Evolutionary conservation across 139 green algal species (phyloP).

Genomic region (Coelastrella sp.): DNA sequence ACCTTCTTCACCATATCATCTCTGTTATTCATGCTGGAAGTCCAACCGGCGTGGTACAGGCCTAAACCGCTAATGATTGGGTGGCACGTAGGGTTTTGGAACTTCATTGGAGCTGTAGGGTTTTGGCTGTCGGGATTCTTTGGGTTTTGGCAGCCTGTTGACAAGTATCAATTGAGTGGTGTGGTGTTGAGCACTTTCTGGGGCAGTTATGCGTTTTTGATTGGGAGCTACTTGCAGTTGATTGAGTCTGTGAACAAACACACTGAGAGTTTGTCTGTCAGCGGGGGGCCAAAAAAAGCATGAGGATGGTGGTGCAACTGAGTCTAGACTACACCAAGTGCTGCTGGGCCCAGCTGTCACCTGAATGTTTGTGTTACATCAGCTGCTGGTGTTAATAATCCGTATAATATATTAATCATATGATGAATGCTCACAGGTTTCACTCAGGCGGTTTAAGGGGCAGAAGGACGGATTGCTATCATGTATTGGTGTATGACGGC

Average conservation of each 20-base stretch:
- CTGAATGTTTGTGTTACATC: too few species aligned
- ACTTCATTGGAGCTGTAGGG: slow-evolving; percentile 11
- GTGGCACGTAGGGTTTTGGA: slow-evolving; percentile 43
- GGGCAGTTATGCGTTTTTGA: slow-evolving; percentile 45
- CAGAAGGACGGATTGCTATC: too few species aligned
- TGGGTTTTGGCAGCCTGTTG: slow-evolving; percentile 23
- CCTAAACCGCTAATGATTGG: slow-evolving; percentile 13
- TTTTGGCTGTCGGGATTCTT: slow-evolving; percentile 30
- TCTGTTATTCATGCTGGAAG: slow-evolving; percentile 38
- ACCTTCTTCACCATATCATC: slow-evolving; percentile 19
- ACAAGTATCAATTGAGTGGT: slow-evolving; percentile 8
- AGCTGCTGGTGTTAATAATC: too few species aligned
- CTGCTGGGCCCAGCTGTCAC: too few species aligned
- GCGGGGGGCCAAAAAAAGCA: not conserved
- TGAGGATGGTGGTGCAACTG: not conserved
- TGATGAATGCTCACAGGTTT: too few species aligned
- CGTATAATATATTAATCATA: too few species aligned
- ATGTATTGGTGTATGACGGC: too few species aligned
- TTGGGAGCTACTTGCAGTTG: slow-evolving; percentile 38
- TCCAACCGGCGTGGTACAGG: slow-evolving; percentile 4
- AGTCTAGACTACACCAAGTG: too few species aligned
- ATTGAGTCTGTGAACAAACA: slow-evolving; percentile 43
- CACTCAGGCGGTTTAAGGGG: too few species aligned
- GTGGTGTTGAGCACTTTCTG: slow-evolving; percentile 20
- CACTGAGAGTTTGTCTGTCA: not conserved